Conservation (phyloP, 1,139 yeast species). For the Debaryomycetaceae sp. region DNA sequence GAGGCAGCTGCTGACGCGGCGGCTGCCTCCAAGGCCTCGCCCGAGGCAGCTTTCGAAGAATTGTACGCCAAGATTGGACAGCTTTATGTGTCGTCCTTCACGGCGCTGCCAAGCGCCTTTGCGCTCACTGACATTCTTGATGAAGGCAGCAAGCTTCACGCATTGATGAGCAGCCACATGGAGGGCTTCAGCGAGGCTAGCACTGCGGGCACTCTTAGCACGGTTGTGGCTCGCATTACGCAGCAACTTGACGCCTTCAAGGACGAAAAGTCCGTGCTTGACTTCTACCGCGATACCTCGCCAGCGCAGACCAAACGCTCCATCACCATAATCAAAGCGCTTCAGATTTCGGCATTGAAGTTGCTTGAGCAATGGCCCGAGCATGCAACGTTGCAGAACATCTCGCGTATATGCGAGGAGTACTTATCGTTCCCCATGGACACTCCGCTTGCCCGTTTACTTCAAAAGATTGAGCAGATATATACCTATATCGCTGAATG, state of each 20-base stretch:
- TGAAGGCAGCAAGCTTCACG: conserved; percentile 10
- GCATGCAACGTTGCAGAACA: conserved; percentile 78
- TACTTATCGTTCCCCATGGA: conserved; percentile 56
- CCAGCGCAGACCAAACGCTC: conserved; percentile 61
- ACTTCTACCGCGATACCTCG: conserved; percentile 69
- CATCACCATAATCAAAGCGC: conserved; percentile 43
- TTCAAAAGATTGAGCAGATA: conserved; percentile 83
- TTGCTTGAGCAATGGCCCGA: conserved; percentile 84
- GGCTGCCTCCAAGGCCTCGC: conserved; percentile 10
- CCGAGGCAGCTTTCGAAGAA: conserved; percentile 23
- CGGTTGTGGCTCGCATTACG: conserved; percentile 39
- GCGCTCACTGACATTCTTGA: conserved; percentile 2
- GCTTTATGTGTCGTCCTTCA: conserved; percentile 21
- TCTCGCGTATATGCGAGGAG: conserved; percentile 64
- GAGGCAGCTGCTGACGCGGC: conserved; percentile 15
- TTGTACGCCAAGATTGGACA: conserved; percentile 29
- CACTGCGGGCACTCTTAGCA: conserved; percentile 34
- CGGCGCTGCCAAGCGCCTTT: not conserved
- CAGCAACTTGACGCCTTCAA: conserved; percentile 21
- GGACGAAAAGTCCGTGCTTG: conserved; percentile 27
- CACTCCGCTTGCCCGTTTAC: conserved; percentile 71
- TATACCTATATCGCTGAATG: conserved; percentile 82
- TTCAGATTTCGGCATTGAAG: conserved; percentile 44
- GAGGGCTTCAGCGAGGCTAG: conserved; percentile 27
- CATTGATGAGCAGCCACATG: conserved; percentile 21